A percentile compares a stretch with the other conserved stretches of the same genome.
These are phyloP conservation scores for Blastomyces parvus DNA, from an alignment of 2,329 filamentous ascomycete species.

Conservation along the genomic window DNA sequence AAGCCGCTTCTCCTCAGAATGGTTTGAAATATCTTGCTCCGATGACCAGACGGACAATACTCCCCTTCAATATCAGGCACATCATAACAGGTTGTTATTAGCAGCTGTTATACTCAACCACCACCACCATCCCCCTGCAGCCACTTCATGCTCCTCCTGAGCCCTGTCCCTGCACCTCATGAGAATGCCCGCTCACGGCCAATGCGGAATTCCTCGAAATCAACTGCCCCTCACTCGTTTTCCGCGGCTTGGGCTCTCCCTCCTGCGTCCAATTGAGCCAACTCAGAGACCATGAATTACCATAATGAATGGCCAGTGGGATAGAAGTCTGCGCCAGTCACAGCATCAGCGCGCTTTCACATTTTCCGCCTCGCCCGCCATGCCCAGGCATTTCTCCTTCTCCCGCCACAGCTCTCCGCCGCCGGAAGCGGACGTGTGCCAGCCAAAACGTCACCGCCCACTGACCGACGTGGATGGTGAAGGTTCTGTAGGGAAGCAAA, in stretches of 20 bases:
- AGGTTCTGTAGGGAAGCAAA: conserved; percentile 42
- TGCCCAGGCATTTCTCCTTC: conserved; percentile 29
- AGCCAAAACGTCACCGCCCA: conserved; percentile 40
- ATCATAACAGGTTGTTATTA: neutral
- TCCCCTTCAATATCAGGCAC: neutral
- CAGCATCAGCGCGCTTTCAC: conserved; percentile 21
- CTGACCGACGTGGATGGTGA: conserved; percentile 49
- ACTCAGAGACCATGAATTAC: neutral
- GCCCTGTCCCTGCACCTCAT: neutral
- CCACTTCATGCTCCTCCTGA: neutral
- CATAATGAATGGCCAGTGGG: conserved; percentile 7
- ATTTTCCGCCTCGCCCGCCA: conserved; percentile 24
- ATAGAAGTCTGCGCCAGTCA: neutral
- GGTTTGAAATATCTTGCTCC: neutral
- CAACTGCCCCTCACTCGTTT: neutral
- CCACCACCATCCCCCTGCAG: no score
- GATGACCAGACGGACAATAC: neutral
- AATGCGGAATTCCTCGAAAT: neutral
- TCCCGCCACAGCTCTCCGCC: conserved; percentile 19
- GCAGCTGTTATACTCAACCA: neutral
- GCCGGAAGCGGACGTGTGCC: conserved; percentile 8
- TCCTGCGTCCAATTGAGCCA: neutral
- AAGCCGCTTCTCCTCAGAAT: neutral
- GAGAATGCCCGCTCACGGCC: neutral
- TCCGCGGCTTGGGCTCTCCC: neutral